Evolutionary conservation across 164 flowering plant genomes (phyloP), one percentile per base, ranked within the genome.

Genomic region (Kalanchoe fedtschenkoi): DNA sequence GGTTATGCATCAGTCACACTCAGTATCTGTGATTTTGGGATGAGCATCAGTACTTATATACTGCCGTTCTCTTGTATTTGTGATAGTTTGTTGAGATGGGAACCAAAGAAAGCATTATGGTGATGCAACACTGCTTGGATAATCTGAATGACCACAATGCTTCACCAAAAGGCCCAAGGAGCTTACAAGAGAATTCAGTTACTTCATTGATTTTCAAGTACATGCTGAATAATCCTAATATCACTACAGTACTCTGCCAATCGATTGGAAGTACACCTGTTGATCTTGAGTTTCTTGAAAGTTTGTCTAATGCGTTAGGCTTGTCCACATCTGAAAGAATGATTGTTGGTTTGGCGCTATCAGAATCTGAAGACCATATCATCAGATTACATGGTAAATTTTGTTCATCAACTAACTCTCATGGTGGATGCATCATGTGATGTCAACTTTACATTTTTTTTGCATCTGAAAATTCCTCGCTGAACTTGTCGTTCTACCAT

Each of bases 321-420:
- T 71, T 95, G 62, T 76, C 96, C 24, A 62, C 67, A 19, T 58
- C 79, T 68, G 97, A 95, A 72, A 91, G 80, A 74, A 80, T 91
- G 72, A 80, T 74, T 24, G 37, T 86, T 71, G 96, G 91, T 67
- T 88, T 95, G 74, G 97, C 96, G 51, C 73, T 95, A 69, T 76
- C 89, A 34, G 91, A 91, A 56, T 82, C 90, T 7, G 89, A 87
- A 57, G 77, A 81, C 53, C 66, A 35, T 46, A 87, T 80, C 26
- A 38, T 75, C 70, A 78, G 80, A 65, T 71, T 66, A 62, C 71
- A 68, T 68, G 99, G 99, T 89, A 67, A 77, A 85, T 66, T 70
- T 19, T 19, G 26, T 37, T 9, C 9, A 57, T 57, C n/a, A 15
- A 3, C 4, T 58, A 6, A 14, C 11, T 64, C 51, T 42, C 39